Conservation (phyloP, 169 alveolate genomes). For the Babesia caballi region DNA sequence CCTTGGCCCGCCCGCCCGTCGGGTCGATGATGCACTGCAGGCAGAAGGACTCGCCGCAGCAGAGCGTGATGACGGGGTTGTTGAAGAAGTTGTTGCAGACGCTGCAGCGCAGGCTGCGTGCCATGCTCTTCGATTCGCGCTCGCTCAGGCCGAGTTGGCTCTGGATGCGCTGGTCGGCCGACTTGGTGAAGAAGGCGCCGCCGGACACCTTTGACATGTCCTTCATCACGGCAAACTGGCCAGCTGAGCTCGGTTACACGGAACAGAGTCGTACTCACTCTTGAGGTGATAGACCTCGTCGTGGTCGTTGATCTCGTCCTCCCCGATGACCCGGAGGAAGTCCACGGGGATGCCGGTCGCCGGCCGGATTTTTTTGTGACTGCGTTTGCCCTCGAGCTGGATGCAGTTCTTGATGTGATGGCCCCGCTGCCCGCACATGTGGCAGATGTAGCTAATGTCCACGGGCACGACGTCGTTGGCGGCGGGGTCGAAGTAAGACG, state of each 20-base stretch:
- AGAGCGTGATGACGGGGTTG: conserved; percentile 77
- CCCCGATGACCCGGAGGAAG: conserved; percentile 72
- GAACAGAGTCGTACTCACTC: conserved; percentile 5
- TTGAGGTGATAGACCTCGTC: conserved; percentile 75
- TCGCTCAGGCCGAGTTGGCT: conserved; percentile 72
- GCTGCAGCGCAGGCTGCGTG: conserved; percentile 69
- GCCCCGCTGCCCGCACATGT: conserved; percentile 85
- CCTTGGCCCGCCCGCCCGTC: conserved; percentile 27
- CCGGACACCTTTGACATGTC: conserved; percentile 82
- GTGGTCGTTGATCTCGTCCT: conserved; percentile 77
- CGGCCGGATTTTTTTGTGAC: conserved; percentile 78
- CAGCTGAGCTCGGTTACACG: conserved; percentile 55
- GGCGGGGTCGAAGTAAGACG: background rate
- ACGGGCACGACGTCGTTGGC: conserved; percentile 16
- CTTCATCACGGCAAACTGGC: conserved; percentile 81
- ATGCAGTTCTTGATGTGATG: conserved; percentile 81
- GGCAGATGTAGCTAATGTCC: conserved; percentile 77
- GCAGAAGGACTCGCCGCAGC: conserved; percentile 85
- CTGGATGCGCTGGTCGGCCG: conserved; percentile 81
- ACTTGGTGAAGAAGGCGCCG: conserved; percentile 80
- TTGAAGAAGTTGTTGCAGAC: conserved; percentile 76
- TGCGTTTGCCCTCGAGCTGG: conserved; percentile 70
- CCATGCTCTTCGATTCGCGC: conserved; percentile 58
- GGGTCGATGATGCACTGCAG: conserved; percentile 67
- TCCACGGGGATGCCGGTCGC: conserved; percentile 87